Base-by-base conservation (phyloP, 2,329 filamentous ascomycete species). In the Phaeosphaeriaceae sp. region DNA sequence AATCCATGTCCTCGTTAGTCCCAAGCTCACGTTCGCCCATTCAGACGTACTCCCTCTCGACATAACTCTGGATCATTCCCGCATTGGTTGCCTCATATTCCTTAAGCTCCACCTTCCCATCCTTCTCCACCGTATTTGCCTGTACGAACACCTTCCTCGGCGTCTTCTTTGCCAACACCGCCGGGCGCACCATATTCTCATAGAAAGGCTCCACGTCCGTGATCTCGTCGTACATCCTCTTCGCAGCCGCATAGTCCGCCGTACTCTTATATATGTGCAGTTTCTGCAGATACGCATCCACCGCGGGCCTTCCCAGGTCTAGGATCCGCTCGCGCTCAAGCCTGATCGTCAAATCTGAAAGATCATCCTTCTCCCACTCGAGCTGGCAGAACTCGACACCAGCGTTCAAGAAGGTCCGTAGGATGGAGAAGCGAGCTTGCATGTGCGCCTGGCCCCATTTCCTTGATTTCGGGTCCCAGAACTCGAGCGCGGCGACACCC, bases 71-170 rank as follows among this genome's bases (percentile, higher is more conserved):
- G 52, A 79, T 73, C 82, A 98, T 89, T 6, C 94, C 94, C 77
- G 91, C 86, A 7, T 89, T 82, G 6, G 88, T 91, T 0, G 93
- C 85, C 67, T 96, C 92, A 78, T 97, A 97, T 80, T 97, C 93
- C 81, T 89, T 91, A 78, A 97, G 79, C 57, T 91, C 92, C 0
- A 78, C 80, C 63, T 80, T 78, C 1, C 70, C 75, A 22, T 66
- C 85, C 47, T 60, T 63, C 61, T 90, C 87, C 56, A 89, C 85
- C 0, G 94, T 97, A 78, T 97, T 98, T 59, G 92, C 93, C 82
- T 97, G 94, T 54, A 97, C 93, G 81, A 97, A 97, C 47, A 97
- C 90, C 83, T 94, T 94, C 59, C 91, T 83, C n/a, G 91, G 91
- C 79, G 91, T 90, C 81, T 92, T 92, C 78, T 92, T 91, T 69